Evolutionary conservation across 129 eudicot genomes (phyloP).

Genomic region (Apium graveolens): DNA sequence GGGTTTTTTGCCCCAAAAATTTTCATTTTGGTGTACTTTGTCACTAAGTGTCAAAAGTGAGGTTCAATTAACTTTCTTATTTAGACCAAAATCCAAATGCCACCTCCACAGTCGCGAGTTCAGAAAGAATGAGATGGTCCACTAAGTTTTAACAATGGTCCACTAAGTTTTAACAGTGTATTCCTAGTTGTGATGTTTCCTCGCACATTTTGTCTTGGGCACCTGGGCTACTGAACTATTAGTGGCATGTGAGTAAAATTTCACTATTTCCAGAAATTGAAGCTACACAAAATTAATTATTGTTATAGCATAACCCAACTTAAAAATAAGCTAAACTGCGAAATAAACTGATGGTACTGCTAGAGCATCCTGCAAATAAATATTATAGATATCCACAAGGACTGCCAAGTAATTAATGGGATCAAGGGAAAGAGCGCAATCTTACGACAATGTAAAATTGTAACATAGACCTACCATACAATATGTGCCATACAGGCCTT

Average conservation of each 20-base stretch:
- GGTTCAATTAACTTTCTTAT: neutral
- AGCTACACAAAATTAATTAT: neutral
- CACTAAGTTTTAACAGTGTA: neutral
- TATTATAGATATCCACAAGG: neutral
- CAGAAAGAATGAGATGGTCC: neutral
- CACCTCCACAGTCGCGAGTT: neutral
- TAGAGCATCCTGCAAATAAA: neutral
- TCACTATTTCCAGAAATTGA: neutral
- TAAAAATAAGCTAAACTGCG: neutral
- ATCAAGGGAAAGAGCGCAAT: neutral
- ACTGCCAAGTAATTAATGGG: neutral
- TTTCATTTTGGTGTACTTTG: neutral
- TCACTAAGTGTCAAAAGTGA: neutral
- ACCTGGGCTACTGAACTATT: neutral
- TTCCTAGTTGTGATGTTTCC: neutral
- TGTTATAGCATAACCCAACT: neutral
- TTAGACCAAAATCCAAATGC: neutral
- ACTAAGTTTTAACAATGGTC: neutral
- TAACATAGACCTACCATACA: slow-evolving; percentile 43
- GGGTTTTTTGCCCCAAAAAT: neutral
- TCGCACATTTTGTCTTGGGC: neutral
- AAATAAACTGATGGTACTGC: neutral
- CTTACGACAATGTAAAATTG: neutral
- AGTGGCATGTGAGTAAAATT: neutral
- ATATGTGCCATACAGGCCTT: slow-evolving; percentile 82